Base-by-base conservation (phyloP, 169 alveolate species). In the Toxoplasma gondii region DNA sequence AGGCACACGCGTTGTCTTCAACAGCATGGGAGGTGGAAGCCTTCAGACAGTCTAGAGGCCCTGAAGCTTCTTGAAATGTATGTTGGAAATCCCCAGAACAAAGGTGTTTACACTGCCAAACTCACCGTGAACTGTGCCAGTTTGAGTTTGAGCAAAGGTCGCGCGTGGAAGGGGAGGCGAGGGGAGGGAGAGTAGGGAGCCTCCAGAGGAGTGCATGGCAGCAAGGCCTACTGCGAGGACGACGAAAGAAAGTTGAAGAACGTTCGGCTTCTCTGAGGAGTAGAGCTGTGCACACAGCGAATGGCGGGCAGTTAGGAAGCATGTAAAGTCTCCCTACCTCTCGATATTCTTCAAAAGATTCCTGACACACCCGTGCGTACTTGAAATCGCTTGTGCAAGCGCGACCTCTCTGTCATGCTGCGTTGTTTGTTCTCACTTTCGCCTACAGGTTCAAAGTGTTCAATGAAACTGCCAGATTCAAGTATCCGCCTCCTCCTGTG, bases 391-490 rank as follows among this genome's bases (percentile, higher is more conserved):
- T 27, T 19, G 74, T 64, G 74, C 24, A 16, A 64, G n/a, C 1
- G n/a, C n/a, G n/a, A 12, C 74, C 22, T 31, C 74, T 16, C 74
- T 64, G 29, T 31, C 58, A 4, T 12, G 58, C 12, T 12, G 58
- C 12, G 58, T 12, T 12, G n/a, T 49, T 49, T 49, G 34, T 69
- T 69, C 34, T 29, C 82, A 5, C 43, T 69, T 69, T 31, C 82
- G 44, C 53, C 27, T 41, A 7, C 93, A 88, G 93, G 87, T 88
- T 88, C 93, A 36, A 49, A 24, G 81, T 88, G 10, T 88, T 88
- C 54, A 88, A 49, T n/a, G 93, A 88, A n/a, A 88, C 93, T 2
- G 27, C 93, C 58, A 36, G 93, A 29, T 88, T 88, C 84, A 88
- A 88, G 34, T 88, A 88, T 82, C 69, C 38, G 24, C 90, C 69